phyloP scores from a whole-genome alignment of 768 basidiomycete genomes.

The Russula olivacea region DNA sequence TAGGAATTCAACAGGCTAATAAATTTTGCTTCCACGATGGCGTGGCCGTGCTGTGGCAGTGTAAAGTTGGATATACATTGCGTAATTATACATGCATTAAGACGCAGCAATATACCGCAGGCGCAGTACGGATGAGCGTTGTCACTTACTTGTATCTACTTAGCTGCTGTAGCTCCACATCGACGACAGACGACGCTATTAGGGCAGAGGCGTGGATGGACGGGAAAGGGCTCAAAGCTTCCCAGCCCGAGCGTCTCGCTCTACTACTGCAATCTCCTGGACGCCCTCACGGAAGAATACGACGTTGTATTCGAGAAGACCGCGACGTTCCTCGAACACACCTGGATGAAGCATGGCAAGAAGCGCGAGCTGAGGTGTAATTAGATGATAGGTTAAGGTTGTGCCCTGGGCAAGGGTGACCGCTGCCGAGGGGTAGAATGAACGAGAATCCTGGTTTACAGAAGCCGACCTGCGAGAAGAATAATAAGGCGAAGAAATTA shows the following conservation, averaged over 20 bases:
- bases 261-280: slow-evolving; percentile 74
- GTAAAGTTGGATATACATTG: not conserved
- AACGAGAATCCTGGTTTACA: slow-evolving; percentile 31
- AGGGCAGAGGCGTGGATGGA: not conserved
- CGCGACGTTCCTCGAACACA: slow-evolving; percentile 66
- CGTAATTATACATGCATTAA: slow-evolving; percentile 6
- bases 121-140: not conserved
- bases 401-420: slow-evolving; percentile 59
- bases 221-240: slow-evolving; percentile 11
- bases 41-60: not conserved
- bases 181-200: not conserved
- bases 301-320: slow-evolving; percentile 81
- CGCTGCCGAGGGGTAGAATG: slow-evolving; percentile 66
- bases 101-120: not conserved
- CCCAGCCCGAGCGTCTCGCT: slow-evolving; percentile 43
- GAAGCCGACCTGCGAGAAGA: slow-evolving; percentile 16
- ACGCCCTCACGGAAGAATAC: slow-evolving; percentile 80
- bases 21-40: not conserved
- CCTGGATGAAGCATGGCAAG: slow-evolving; percentile 68
- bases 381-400: slow-evolving; percentile 79
- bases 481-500: slow-evolving; percentile 8
- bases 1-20: not conserved
- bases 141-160: not conserved
- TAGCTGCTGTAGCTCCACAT: not conserved
- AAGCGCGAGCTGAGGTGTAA: slow-evolving; percentile 65